Percentiles rank a stretch among this genome's conserved stretches.
These are phyloP conservation scores for Chrysoporthe deuterocubensis DNA, from an alignment of 2,329 filamentous ascomycete genomes.

Conservation along the genomic window DNA sequence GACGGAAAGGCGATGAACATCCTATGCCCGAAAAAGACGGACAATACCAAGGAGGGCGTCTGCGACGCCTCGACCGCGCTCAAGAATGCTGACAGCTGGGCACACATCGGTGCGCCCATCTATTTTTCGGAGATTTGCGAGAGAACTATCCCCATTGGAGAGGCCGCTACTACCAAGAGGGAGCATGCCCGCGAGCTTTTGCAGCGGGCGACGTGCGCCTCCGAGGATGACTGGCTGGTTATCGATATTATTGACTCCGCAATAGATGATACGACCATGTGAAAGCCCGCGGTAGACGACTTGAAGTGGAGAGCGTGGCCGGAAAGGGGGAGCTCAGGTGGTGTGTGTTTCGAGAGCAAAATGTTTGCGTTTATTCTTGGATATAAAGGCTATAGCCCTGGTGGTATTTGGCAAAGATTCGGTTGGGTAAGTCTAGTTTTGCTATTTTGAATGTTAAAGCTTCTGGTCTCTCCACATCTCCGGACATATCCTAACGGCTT, in stretches of 20 bases:
- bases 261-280: neutral
- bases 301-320: neutral
- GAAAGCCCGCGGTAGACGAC: neutral
- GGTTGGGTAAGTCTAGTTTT: too few species aligned
- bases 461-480: too few species aligned
- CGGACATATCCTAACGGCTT: too few species aligned
- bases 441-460: too few species aligned
- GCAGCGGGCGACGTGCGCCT: neutral
- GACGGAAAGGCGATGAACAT: neutral
- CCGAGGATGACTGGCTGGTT: neutral
- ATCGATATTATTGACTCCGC: slow-evolving; percentile 1
- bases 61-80: neutral
- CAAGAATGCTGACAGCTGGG: neutral
- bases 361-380: too few species aligned
- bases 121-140: neutral
- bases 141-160: neutral
- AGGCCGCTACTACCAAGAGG: neutral
- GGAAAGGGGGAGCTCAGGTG: too few species aligned
- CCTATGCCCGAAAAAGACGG: neutral
- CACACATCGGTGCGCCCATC: neutral
- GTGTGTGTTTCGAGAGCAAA: too few species aligned
- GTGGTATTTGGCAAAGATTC: too few species aligned
- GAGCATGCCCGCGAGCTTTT: neutral
- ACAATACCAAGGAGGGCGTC: neutral
- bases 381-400: too few species aligned